These are phyloP conservation scores for Ustilago cynodontis DNA, from an alignment of 1,284 basidiomycete species.

Conservation along the genomic window DNA sequence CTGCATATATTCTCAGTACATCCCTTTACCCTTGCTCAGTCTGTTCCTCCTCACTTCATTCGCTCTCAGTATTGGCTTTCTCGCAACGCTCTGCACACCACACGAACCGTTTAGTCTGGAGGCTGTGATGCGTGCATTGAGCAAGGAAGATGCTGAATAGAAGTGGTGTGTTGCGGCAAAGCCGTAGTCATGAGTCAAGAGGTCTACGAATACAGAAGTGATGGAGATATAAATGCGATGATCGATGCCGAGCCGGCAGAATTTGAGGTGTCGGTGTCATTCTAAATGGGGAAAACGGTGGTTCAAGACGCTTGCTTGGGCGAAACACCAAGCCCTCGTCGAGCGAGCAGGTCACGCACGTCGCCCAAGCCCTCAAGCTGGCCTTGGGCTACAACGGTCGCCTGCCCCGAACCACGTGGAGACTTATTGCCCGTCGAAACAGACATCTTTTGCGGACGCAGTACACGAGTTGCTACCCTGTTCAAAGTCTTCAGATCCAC, in stretches of 20 bases:
- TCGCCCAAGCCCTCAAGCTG: constrained; percentile 60
- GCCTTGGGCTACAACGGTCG: constrained; percentile 66
- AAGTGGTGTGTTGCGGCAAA: constrained; percentile 12
- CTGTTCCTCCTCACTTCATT: neutral
- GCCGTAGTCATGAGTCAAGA: neutral
- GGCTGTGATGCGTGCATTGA: constrained; percentile 19
- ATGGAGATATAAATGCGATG: neutral
- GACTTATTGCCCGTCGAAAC: constrained; percentile 9
- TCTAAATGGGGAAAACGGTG: too few species aligned
- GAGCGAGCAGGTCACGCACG: constrained; percentile 57
- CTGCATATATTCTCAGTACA: neutral
- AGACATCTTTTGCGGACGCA: constrained; percentile 70
- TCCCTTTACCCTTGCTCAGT: too few species aligned
- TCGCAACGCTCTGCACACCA: too few species aligned
- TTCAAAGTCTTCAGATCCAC: constrained; percentile 80
- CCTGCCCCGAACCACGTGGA: constrained; percentile 50
- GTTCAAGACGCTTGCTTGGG: constrained; percentile 26
- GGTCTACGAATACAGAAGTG: neutral
- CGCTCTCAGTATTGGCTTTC: neutral
- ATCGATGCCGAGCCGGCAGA: neutral
- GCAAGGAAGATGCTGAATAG: neutral
- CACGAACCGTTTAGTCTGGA: too few species aligned
- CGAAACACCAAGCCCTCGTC: constrained; percentile 57
- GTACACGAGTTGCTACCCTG: constrained; percentile 81
- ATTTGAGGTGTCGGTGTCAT: too few species aligned